phyloP scores from a whole-genome alignment of 83 land plant species.

The Thuja plicata region DNA sequence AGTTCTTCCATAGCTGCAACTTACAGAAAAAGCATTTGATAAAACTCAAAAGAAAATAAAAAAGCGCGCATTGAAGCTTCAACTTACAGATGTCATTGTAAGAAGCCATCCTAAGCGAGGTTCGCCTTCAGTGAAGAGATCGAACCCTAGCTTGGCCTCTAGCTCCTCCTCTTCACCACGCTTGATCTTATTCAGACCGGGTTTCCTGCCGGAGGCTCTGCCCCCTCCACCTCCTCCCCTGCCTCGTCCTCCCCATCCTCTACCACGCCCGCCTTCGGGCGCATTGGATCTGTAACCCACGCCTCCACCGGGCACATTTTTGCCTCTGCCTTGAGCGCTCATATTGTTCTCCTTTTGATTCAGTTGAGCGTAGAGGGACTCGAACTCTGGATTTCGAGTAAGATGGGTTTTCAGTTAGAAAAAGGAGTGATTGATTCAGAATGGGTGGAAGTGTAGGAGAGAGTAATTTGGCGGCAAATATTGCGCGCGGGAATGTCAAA shows the following conservation, averaged over 20 bases:
- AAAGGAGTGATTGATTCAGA: not conserved
- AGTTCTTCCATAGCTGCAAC: too few relatives aligned
- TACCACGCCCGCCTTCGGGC: not conserved
- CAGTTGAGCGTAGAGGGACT: not conserved
- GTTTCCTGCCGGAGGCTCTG: constrained; percentile 14
- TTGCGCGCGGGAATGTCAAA: not conserved
- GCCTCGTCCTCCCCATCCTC: not conserved
- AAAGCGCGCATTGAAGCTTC: not conserved
- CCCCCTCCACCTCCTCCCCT: constrained; percentile 17
- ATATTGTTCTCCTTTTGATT: not conserved
- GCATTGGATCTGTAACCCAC: not conserved
- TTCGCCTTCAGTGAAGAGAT: constrained; percentile 87
- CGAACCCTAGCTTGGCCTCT: constrained; percentile 86
- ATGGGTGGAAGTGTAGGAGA: not conserved
- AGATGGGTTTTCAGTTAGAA: not conserved
- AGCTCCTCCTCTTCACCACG: constrained; percentile 76
- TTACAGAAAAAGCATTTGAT: too few relatives aligned
- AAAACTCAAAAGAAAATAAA: not conserved
- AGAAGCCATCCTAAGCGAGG: constrained; percentile 96
- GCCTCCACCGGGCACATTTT: not conserved
- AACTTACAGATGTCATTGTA: constrained; percentile 78
- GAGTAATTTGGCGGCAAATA: constrained; percentile 1
- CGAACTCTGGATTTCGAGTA: not conserved
- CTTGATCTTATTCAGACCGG: constrained; percentile 39
- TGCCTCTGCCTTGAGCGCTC: constrained; percentile 6